phyloP scores from a whole-genome alignment of 805 yeast genomes.

The Barnettozyma californica region DNA sequence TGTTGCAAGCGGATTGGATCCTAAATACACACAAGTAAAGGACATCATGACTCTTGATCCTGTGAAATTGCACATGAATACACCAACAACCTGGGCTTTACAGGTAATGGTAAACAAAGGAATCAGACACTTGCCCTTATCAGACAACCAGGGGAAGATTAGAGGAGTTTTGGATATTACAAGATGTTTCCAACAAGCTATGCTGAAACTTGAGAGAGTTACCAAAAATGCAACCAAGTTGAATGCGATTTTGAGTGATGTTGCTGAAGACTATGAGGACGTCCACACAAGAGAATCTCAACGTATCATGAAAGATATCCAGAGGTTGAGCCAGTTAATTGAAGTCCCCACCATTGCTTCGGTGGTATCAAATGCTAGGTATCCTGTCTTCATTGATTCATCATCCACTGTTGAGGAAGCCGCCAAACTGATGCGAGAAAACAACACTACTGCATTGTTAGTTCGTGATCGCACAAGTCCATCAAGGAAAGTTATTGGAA shows the following conservation, averaged over 20 bases:
- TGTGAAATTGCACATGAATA: slow-evolving; percentile 29
- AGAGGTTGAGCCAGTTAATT: slow-evolving; percentile 33
- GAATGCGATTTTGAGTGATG: slow-evolving; percentile 25
- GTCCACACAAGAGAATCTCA: slow-evolving; percentile 19
- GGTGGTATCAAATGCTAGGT: slow-evolving; percentile 12
- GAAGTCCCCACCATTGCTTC: slow-evolving; percentile 36
- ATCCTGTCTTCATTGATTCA: slow-evolving; percentile 33
- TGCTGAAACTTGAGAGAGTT: slow-evolving; percentile 37
- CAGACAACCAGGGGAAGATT: slow-evolving; percentile 31
- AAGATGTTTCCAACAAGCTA: slow-evolving; percentile 42
- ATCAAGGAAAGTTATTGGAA: slow-evolving; percentile 36
- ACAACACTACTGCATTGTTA: slow-evolving; percentile 37
- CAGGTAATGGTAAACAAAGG: slow-evolving; percentile 36
- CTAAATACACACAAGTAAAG: slow-evolving; percentile 26
- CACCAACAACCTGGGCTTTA: slow-evolving; percentile 38
- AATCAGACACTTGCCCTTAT: slow-evolving; percentile 39
- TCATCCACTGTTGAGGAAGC: slow-evolving; percentile 34
- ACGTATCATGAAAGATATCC: slow-evolving; percentile 30
- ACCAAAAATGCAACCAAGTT: slow-evolving; percentile 33
- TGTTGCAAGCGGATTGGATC: slow-evolving; percentile 28
- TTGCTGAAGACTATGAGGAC: slow-evolving; percentile 26
- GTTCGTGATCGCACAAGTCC: slow-evolving; percentile 31
- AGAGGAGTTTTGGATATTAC: slow-evolving; percentile 43
- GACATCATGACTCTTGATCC: slow-evolving; percentile 38
- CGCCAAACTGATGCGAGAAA: slow-evolving; percentile 33